Percentiles rank a stretch among this genome's conserved stretches.
Conservation (phyloP, 768 basidiomycete species). For the Suillus brevipes region DNA sequence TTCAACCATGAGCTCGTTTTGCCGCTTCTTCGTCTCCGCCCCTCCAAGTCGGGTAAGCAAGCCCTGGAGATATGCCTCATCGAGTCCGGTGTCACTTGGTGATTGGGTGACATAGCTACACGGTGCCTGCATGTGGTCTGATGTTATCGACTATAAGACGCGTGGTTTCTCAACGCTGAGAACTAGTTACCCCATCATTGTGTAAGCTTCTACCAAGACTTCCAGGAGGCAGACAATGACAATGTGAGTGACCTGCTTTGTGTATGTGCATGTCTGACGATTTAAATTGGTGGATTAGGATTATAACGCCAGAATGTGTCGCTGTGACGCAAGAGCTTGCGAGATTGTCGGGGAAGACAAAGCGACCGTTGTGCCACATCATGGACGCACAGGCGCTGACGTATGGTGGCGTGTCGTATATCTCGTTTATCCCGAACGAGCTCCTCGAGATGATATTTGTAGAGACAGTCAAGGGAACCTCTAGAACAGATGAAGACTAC, state of each 20-base stretch:
- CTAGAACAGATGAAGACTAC: background rate
- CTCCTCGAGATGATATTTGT: conserved; percentile 28
- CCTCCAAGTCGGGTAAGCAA: background rate
- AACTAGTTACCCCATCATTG: background rate
- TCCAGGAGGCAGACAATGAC: background rate
- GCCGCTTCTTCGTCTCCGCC: background rate
- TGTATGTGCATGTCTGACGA: background rate
- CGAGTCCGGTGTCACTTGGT: background rate
- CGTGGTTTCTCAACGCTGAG: background rate
- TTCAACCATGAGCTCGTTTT: background rate
- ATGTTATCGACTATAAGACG: conserved; percentile 1
- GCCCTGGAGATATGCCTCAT: conserved; percentile 6
- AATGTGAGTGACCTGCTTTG: conserved; percentile 1
- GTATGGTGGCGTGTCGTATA: conserved; percentile 5
- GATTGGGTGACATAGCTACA: background rate
- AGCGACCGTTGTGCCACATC: conserved; percentile 15
- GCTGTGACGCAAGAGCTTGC: conserved; percentile 17
- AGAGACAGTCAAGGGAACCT: conserved; percentile 16
- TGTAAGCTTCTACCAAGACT: background rate
- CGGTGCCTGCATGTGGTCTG: conserved; percentile 1
- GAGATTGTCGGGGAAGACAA: conserved; percentile 19
- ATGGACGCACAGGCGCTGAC: conserved; percentile 22
- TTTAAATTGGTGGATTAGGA: background rate
- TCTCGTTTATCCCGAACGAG: conserved; percentile 28
- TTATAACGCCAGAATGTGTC: conserved; percentile 8